Evolutionary conservation across 1,139 yeast species (phyloP), one percentile per base, ranked within the genome.

Genomic region (Yamadazyma songkhlaensis): DNA sequence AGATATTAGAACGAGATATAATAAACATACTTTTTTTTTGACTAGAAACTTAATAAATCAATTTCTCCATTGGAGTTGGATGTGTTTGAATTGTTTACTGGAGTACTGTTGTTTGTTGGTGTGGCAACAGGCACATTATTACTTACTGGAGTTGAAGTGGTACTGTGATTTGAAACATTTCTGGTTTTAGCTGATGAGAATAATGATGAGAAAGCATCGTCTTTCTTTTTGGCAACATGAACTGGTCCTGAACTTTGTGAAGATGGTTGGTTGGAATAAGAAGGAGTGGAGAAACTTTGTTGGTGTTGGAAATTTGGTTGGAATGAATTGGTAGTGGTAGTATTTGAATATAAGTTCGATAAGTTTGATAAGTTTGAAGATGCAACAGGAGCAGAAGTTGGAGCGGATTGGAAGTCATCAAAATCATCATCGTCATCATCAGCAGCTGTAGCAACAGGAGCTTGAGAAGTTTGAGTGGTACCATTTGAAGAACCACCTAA

Each of bases 381-480:
- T 32, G 48, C 56, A 15, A 54, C 29, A 32, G 63, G 29, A 55
- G 60, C 69, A 57, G 28, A 26, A 7, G 47, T 39, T 17, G 53
- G 76, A 4, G 96, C 95, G 38, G 86, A 80, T 61, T 90, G 97
- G 74, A 90, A 90, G 50, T 92, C 97, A 48, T 87, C 96, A 61
- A 90, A 90, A 30, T 90, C 97, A 50, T 89, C 97, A 47, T 84
- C 95, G 30, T 80, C 85, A 14, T 69, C 80, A 2, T 52, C 47
- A 13, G 4, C 24, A n/a, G 22, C 25, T 10, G 12, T 21, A 9
- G 51, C 44, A 21, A 53, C 46, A 17, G 51, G 47, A 12, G 49
- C 44, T 9, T 63, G 45, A 9, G 28, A 10, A 23, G 22, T n/a
- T 9, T 10, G 10, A 11, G 52, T 32, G 25, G 52, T 43, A 9